Evolutionary conservation across 305 asterid genomes (phyloP).

Genomic region (Ajuga reptans): DNA sequence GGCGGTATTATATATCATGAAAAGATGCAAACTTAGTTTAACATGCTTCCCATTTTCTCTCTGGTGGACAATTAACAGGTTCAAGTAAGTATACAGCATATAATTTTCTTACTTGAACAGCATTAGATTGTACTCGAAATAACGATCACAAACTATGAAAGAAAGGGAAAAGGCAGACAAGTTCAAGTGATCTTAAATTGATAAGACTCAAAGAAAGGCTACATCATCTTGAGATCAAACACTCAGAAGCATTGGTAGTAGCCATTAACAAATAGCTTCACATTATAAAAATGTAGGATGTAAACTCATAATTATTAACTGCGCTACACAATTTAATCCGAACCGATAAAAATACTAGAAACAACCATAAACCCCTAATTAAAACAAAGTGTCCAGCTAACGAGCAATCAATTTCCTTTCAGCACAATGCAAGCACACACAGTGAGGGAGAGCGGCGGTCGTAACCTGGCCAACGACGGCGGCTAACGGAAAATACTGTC

Average conservation of each 20-base stretch:
- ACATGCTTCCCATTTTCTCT: neutral
- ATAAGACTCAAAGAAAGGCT: neutral
- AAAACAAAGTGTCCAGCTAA: neutral
- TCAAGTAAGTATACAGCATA: neutral
- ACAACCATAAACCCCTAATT: neutral
- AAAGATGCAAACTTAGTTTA: neutral
- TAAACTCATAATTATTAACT: neutral
- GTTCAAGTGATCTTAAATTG: neutral
- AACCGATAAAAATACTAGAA: neutral
- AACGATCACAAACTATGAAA: neutral
- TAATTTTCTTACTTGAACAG: neutral
- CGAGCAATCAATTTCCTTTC: neutral
- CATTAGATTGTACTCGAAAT: neutral
- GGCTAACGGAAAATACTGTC: constrained; percentile 81
- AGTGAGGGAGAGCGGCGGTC: neutral
- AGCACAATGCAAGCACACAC: neutral
- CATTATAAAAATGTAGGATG: neutral
- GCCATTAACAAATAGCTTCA: neutral
- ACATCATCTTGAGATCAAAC: neutral
- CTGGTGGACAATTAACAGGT: neutral
- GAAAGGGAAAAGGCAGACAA: neutral
- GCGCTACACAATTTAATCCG: neutral
- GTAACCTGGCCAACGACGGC: constrained; percentile 97
- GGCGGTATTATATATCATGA: neutral
- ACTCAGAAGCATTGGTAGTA: neutral